Evolutionary conservation across 768 basidiomycete genomes (phyloP).

Genomic region (Kwoniella shandongensis): DNA sequence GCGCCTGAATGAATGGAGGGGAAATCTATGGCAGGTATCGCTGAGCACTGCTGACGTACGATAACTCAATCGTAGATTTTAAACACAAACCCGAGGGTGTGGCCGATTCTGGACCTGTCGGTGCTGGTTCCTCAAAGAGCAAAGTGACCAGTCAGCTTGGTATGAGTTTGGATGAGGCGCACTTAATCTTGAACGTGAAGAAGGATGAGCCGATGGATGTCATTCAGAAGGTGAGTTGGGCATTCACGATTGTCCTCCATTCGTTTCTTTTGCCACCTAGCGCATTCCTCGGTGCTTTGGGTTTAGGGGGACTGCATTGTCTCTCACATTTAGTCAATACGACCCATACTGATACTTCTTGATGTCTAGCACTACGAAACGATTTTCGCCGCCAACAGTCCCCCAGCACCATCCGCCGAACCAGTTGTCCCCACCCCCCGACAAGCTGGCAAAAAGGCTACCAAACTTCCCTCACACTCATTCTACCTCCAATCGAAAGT

Average conservation of each 20-base stretch:
- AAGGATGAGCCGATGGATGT: constrained; percentile 67
- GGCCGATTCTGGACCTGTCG: constrained; percentile 70
- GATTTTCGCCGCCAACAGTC: constrained; percentile 84
- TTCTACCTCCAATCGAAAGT: constrained; percentile 97
- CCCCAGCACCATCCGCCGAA: constrained; percentile 61
- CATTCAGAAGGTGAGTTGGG: constrained; percentile 68
- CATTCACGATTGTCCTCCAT: neutral
- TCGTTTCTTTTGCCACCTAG: no score
- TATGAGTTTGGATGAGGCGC: constrained; percentile 95
- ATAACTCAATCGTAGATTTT: no score
- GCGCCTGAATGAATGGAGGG: no score
- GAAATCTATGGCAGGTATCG: no score
- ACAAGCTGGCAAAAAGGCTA: constrained; percentile 35
- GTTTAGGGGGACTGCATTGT: no score
- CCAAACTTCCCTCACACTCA: constrained; percentile 59
- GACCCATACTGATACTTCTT: no score
- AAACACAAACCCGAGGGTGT: constrained; percentile 73
- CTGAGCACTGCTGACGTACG: no score
- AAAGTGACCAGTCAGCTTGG: constrained; percentile 77
- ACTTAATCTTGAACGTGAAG: constrained; percentile 84
- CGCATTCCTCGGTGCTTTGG: no score
- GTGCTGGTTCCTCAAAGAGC: constrained; percentile 66
- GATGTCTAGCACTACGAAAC: constrained; percentile 83
- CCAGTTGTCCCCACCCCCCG: constrained; percentile 54
- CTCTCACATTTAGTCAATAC: no score